Evolutionary conservation across 495 filamentous ascomycete species (phyloP), one percentile per base, ranked within the genome.

Genomic region (Penicillium lagena): DNA sequence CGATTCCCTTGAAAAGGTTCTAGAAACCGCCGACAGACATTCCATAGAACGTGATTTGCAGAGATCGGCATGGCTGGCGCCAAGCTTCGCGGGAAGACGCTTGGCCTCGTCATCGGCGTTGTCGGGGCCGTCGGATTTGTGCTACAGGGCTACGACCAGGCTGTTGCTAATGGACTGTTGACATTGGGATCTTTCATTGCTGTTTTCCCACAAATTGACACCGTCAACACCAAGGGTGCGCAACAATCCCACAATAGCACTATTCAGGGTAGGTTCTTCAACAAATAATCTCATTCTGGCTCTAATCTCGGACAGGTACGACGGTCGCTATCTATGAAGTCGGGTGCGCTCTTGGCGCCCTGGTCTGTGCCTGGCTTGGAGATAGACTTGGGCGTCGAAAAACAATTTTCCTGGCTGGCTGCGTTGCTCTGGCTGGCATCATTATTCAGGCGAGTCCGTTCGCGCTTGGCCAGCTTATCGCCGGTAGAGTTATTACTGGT

Each of bases 161-260:
- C 70, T 12, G 67, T 64, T 27, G 50, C 67, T 28, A 65, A 68
- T 40, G 64, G 66, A 35, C 27, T 62, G 27, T 45, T 58, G 2
- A 55, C 54, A 9, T 43, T 65, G 17, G 46, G 46, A 12, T 55
- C 57, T 1, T 76, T 66, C 55, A 58, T 65, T 12, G 51, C 52
- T 33, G 59, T 66, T 6, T 77, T 78, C 35, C 75, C 73, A n/a
- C 35, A 64, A 39, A 73, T 75, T 47, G 69, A 78, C 45, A 78
- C 75, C 0, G 44, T 68, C 6, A 49, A 71, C 46, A 66, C 65
- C 5, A 59, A 40, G 5, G 64, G 62, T 3, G 52, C 54, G 1
- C 47, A 62, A n/a, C 64, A 65, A 14, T 46, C 38, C 35, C 60
- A 59, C 51, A 63, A 48, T 47, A 65, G 49, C 39, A 70, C 50